Evolutionary conservation across 2,329 filamentous ascomycete species (phyloP).

Genomic region (Clarireedia sp.): DNA sequence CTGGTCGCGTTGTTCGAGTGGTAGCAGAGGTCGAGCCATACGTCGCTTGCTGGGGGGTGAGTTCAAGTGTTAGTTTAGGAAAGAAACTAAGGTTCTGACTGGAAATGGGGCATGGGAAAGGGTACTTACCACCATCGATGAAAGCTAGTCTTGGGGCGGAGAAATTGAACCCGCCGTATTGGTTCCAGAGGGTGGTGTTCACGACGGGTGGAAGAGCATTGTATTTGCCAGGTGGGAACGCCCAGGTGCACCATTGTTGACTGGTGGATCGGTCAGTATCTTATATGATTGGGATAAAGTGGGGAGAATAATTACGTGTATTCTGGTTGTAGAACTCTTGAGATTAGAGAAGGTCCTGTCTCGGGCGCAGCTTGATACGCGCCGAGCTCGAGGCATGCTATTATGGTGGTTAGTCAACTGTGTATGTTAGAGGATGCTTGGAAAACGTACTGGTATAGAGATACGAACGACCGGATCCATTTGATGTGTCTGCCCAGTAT

Average conservation of each 20-base stretch:
- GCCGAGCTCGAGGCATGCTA: conserved; percentile 39
- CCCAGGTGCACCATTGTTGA: conserved; percentile 45
- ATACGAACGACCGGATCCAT: conserved; percentile 37
- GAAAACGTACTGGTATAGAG: conserved; percentile 36
- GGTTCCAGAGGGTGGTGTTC: conserved; percentile 35
- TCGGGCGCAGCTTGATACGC: conserved; percentile 41
- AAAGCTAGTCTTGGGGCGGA: conserved; percentile 40
- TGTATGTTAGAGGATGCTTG: not conserved
- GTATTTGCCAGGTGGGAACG: conserved; percentile 39
- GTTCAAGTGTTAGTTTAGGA: conserved; percentile 1
- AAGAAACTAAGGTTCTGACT: not conserved
- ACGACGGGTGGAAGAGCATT: conserved; percentile 38
- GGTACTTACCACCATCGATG: conserved; percentile 38
- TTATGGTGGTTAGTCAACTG: not conserved
- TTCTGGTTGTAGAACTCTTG: conserved; percentile 37
- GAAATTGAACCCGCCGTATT: conserved; percentile 40
- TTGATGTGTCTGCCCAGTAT: conserved; percentile 38
- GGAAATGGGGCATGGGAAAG: not conserved
- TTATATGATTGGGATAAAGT: not conserved
- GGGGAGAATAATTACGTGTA: conserved; percentile 36
- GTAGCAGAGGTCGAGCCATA: conserved; percentile 45
- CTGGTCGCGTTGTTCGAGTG: conserved; percentile 38
- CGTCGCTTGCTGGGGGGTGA: conserved; percentile 30
- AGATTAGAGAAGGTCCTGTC: conserved; percentile 38
- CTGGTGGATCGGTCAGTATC: conserved; percentile 1